Evolutionary conservation across 805 yeast species (phyloP).

Genomic region (Lipomyces sp.): DNA sequence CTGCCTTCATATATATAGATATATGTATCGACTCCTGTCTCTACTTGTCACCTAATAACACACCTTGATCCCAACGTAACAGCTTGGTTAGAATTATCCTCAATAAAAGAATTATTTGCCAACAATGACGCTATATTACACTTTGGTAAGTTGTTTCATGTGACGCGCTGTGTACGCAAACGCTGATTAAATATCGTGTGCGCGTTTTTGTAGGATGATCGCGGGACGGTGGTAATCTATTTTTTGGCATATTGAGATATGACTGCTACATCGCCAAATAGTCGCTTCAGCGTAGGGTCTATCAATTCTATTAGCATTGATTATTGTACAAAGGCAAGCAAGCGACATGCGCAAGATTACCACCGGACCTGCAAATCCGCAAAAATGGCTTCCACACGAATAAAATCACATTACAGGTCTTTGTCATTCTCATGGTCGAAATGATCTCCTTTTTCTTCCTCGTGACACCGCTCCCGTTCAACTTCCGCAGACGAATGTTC

Average conservation of each 20-base stretch:
- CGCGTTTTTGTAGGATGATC: not conserved
- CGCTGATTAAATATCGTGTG: not conserved
- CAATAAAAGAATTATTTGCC: not conserved
- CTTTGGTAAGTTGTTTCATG: conserved; percentile 44
- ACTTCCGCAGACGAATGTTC: conserved; percentile 69
- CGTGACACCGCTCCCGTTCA: conserved; percentile 84
- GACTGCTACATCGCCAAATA: not conserved
- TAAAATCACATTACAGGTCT: conserved; percentile 51
- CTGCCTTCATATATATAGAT: not conserved
- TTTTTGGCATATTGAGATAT: not conserved
- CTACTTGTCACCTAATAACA: not conserved
- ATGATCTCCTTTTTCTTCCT: conserved; percentile 77
- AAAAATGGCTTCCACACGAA: not conserved
- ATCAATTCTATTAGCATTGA: not conserved
- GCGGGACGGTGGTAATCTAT: not conserved
- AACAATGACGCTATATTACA: conserved; percentile 53
- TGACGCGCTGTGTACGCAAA: not conserved
- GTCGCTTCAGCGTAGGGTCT: not conserved
- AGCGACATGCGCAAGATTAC: not conserved
- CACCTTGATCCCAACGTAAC: not conserved
- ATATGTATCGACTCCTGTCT: not conserved
- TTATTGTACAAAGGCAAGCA: not conserved
- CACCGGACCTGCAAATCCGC: not conserved
- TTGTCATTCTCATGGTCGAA: conserved; percentile 76
- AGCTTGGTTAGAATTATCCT: not conserved